Conservation (phyloP, 2,329 filamentous ascomycete species). For the Penicillium brevicompactum region DNA sequence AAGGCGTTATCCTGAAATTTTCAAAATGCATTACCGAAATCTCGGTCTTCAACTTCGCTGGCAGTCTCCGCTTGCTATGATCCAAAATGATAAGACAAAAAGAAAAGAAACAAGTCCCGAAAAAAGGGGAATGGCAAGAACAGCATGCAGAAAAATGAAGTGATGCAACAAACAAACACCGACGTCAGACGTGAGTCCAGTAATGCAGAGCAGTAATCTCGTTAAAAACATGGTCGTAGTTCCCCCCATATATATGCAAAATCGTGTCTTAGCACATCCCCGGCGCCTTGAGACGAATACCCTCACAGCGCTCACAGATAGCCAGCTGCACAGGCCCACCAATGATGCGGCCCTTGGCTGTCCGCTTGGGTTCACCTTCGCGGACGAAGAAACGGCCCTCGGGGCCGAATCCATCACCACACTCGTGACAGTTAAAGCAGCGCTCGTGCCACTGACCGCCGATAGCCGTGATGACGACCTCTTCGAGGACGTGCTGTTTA, state of each 20-base stretch:
- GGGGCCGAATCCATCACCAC: slow-evolving; percentile 58
- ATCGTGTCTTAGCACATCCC: slow-evolving; percentile 21
- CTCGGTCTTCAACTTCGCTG: slow-evolving; percentile 9
- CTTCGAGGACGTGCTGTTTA: slow-evolving; percentile 79
- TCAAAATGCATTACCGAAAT: slow-evolving; percentile 21
- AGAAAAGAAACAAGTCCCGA: not conserved
- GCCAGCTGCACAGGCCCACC: slow-evolving; percentile 57
- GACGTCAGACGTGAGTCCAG: slow-evolving; percentile 19
- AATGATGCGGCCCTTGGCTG: slow-evolving; percentile 49
- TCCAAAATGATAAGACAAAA: not conserved
- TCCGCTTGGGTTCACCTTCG: slow-evolving; percentile 52
- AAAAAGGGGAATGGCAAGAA: not conserved
- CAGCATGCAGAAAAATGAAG: slow-evolving; percentile 8
- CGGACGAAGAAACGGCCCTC: slow-evolving; percentile 66
- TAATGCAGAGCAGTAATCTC: slow-evolving; percentile 12
- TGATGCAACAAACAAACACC: slow-evolving; percentile 14
- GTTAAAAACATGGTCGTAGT: slow-evolving; percentile 4
- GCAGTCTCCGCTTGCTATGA: slow-evolving; percentile 15
- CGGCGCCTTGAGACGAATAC: slow-evolving; percentile 62
- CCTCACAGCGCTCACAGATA: slow-evolving; percentile 65
- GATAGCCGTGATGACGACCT: slow-evolving; percentile 85
- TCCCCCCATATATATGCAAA: not conserved
- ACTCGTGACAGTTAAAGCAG: slow-evolving; percentile 83
- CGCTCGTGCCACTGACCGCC: slow-evolving; percentile 91
- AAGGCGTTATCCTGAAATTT: slow-evolving; percentile 14